Percentiles rank a stretch among this genome's conserved stretches.
Conservation (phyloP, 176 grass and related monocot genomes). For the Lolium multiflorum region DNA sequence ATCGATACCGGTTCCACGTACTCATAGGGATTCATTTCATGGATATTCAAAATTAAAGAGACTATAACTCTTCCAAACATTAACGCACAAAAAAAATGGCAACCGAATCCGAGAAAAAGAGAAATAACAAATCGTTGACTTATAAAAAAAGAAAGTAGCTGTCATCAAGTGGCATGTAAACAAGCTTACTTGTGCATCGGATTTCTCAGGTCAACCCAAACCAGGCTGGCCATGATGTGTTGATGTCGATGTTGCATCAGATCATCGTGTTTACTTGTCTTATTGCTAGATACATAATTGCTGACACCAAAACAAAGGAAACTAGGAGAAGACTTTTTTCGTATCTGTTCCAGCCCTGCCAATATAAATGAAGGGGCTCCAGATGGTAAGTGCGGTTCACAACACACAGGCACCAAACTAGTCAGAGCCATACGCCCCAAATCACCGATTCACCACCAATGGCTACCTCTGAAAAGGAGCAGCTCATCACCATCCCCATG, state of each 20-base stretch:
- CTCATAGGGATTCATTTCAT: too few relatives aligned
- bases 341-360: background rate
- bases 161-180: background rate
- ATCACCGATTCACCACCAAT: background rate
- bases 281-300: background rate
- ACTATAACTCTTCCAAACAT: too few relatives aligned
- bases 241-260: background rate
- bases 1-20: too few relatives aligned
- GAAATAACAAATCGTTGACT: too few relatives aligned
- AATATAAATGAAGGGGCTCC: background rate
- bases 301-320: background rate
- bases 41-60: too few relatives aligned
- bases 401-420: background rate
- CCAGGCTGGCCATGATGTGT: background rate
- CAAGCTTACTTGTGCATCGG: background rate
- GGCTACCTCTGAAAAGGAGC: background rate
- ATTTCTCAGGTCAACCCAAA: background rate
- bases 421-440: background rate
- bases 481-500: background rate
- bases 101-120: too few relatives aligned
- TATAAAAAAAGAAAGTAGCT: background rate
- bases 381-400: background rate
- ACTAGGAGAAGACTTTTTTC: background rate
- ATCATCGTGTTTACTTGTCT: background rate
- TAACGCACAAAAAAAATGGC: too few relatives aligned